Evolutionary conservation across 176 grass and related monocot species (phyloP).

Genomic region (Zoysia pacifica): DNA sequence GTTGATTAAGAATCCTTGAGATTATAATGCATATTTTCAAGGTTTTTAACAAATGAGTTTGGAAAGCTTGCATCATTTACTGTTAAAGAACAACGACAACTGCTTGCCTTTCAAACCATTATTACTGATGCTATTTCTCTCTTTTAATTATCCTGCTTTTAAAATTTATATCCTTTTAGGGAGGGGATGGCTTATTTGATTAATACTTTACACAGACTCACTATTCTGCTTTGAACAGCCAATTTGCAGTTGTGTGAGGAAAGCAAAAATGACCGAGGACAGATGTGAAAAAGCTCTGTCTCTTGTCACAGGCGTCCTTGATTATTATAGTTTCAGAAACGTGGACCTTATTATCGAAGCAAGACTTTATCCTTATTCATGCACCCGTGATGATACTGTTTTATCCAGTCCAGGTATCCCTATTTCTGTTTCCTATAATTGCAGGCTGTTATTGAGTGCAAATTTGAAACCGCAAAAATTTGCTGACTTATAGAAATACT

Average conservation of each 20-base stretch:
- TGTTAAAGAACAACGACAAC: too few relatives aligned
- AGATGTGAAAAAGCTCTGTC: constrained; percentile 75
- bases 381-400: not conserved
- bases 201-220: not conserved
- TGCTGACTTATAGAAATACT: constrained; percentile 77
- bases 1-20: too few relatives aligned
- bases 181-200: too few relatives aligned
- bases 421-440: constrained; percentile 33
- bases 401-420: constrained; percentile 6
- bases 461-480: constrained; percentile 92
- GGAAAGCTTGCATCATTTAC: too few relatives aligned
- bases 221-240: constrained; percentile 50
- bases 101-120: too few relatives aligned
- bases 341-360: constrained; percentile 89
- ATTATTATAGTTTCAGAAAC: constrained; percentile 81
- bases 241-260: constrained; percentile 74
- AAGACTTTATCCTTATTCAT: constrained; percentile 22
- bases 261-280: constrained; percentile 88
- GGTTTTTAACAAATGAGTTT: too few relatives aligned
- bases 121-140: too few relatives aligned
- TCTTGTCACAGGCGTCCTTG: constrained; percentile 71
- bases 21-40: too few relatives aligned
- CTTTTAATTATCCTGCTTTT: too few relatives aligned
- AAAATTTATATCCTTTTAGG: too few relatives aligned
- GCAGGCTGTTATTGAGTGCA: constrained; percentile 79